These are phyloP conservation scores for Candida ficus DNA, from an alignment of 805 yeast genomes.

Conservation along the genomic window DNA sequence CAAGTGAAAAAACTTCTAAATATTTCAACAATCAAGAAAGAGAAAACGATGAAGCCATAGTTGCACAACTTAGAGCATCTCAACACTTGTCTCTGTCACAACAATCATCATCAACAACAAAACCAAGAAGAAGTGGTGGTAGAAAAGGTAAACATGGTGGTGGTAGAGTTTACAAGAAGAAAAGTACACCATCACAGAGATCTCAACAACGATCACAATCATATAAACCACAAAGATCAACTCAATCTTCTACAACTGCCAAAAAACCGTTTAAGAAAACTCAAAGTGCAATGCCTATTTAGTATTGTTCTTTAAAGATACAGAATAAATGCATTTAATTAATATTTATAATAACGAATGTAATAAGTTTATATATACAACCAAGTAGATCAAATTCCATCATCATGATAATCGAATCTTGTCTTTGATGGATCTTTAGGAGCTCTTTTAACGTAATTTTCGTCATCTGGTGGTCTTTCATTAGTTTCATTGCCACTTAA, in stretches of 20 bases:
- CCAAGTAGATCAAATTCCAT: constrained; percentile 31
- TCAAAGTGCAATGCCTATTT: not conserved
- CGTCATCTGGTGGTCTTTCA: constrained; percentile 57
- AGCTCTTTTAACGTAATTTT: constrained; percentile 42
- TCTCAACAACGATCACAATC: too few relatives aligned
- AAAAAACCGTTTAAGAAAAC: not conserved
- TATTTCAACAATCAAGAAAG: constrained; percentile 15
- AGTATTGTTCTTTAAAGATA: too few relatives aligned
- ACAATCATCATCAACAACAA: constrained; percentile 1
- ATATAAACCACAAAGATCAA: not conserved
- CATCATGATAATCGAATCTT: constrained; percentile 57
- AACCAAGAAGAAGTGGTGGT: not conserved
- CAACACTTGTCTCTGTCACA: constrained; percentile 9
- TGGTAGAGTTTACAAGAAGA: not conserved
- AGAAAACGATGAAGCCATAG: constrained; percentile 14
- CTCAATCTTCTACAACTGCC: not conserved
- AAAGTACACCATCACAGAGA: too few relatives aligned
- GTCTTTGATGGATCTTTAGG: constrained; percentile 52
- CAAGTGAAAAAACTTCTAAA: constrained; percentile 15
- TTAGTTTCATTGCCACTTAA: constrained; percentile 40
- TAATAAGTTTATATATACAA: too few relatives aligned
- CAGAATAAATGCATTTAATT: too few relatives aligned
- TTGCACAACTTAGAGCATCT: constrained; percentile 20
- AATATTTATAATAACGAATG: too few relatives aligned
- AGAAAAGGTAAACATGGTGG: not conserved